A percentile compares a stretch with the other conserved stretches of the same genome.
phyloP scores from a whole-genome alignment of 2,329 filamentous ascomycete genomes.

The Gaeumannomyces tritici region DNA sequence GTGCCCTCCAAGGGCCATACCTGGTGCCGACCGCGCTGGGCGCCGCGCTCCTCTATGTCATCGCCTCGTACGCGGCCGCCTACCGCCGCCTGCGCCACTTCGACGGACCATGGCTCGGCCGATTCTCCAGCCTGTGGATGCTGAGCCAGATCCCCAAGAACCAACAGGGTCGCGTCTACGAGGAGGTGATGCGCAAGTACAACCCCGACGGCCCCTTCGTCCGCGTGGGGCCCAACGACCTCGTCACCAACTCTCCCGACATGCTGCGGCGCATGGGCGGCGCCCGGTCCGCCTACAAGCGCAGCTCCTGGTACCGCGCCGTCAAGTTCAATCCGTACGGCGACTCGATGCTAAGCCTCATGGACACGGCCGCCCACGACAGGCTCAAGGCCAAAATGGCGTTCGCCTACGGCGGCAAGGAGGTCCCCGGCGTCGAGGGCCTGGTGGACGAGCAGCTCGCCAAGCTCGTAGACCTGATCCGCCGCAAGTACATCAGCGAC shows the following conservation, averaged over 20 bases:
- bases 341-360: conserved; percentile 37
- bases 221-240: conserved; percentile 25
- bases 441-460: conserved; percentile 14
- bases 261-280: conserved; percentile 19
- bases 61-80: conserved; percentile 8
- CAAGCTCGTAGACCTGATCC: conserved; percentile 9
- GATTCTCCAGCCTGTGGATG: conserved; percentile 23
- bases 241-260: conserved; percentile 23
- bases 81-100: conserved; percentile 16
- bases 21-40: not conserved
- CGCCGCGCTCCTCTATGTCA: conserved; percentile 5
- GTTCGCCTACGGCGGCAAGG: conserved; percentile 18
- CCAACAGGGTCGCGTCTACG: conserved; percentile 13
- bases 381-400: conserved; percentile 15
- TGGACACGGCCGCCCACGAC: conserved; percentile 17
- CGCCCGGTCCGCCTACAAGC: conserved; percentile 18
- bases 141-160: conserved; percentile 12
- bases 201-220: conserved; percentile 11
- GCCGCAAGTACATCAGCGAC: conserved; percentile 10
- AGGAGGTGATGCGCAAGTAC: conserved; percentile 15
- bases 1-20: not conserved
- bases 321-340: conserved; percentile 35
- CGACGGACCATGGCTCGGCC: conserved; percentile 16
- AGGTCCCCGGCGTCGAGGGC: conserved; percentile 15
- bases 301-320: conserved; percentile 30